phyloP scores from a whole-genome alignment of 805 yeast genomes.

The Saccharomycopsis selenospora region DNA sequence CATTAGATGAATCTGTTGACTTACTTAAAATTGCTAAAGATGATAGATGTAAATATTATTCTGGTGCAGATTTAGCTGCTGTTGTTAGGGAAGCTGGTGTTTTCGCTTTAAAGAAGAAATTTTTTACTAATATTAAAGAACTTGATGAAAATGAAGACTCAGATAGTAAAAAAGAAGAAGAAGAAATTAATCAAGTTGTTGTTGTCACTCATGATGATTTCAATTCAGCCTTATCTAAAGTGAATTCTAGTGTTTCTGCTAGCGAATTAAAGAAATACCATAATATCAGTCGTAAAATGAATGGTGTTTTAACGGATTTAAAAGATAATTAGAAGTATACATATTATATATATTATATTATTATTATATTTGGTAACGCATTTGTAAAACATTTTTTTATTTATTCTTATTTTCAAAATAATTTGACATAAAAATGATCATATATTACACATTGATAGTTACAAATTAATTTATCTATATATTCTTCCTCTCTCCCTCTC shows the following conservation, averaged over 20 bases:
- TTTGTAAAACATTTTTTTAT: no score
- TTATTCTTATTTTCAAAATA: no score
- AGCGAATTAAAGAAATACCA: constrained; percentile 74
- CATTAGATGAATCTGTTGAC: constrained; percentile 57
- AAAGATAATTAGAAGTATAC: no score
- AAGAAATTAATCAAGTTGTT: constrained; percentile 32
- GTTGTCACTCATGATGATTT: constrained; percentile 64
- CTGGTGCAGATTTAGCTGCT: constrained; percentile 95
- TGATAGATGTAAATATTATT: constrained; percentile 77
- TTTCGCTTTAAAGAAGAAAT: constrained; percentile 68
- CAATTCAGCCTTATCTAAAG: constrained; percentile 57
- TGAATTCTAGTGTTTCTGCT: constrained; percentile 88
- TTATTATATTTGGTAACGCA: no score
- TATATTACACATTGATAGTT: no score
- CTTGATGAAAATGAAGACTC: constrained; percentile 42
- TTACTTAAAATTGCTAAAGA: constrained; percentile 58
- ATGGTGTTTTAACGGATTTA: constrained; percentile 19
- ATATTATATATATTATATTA: no score
- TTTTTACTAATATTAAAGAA: constrained; percentile 44
- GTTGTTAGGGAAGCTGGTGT: constrained; percentile 93
- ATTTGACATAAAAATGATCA: no score
- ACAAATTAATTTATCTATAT: not conserved
- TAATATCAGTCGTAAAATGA: constrained; percentile 56
- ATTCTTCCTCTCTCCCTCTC: not conserved
- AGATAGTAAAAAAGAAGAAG: constrained; percentile 34